Conservation (phyloP, 2,329 filamentous ascomycete species). For the Stagonosporopsis chrysanthemi region DNA sequence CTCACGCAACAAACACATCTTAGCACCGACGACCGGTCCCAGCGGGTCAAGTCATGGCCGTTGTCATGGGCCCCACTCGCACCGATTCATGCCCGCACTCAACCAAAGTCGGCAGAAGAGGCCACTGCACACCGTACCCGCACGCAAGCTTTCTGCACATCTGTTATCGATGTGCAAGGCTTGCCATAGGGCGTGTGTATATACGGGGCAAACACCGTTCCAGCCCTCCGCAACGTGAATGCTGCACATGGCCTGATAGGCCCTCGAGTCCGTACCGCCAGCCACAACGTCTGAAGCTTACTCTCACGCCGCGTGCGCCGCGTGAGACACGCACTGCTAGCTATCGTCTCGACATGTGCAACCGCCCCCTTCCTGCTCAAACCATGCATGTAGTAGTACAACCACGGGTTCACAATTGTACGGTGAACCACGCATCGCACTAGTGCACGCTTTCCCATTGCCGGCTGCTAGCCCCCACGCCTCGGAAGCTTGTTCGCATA, state of each 20-base stretch:
- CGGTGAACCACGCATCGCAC: constrained; percentile 17
- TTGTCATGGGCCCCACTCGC: constrained; percentile 16
- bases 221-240: constrained; percentile 12
- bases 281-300: constrained; percentile 5
- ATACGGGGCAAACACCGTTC: neutral
- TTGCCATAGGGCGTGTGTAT: constrained; percentile 6
- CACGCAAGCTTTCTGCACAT: constrained; percentile 6
- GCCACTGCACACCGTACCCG: constrained; percentile 2
- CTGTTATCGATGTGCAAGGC: constrained; percentile 8
- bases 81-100: constrained; percentile 18
- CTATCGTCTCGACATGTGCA: neutral
- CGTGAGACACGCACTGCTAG: neutral
- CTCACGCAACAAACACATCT: constrained; percentile 2
- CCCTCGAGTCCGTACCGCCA: neutral
- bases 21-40: constrained; percentile 8
- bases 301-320: neutral
- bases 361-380: neutral
- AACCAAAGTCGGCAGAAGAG: constrained; percentile 6
- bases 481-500: constrained; percentile 1
- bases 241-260: constrained; percentile 8
- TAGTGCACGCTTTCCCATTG: constrained; percentile 17
- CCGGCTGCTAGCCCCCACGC: constrained; percentile 4
- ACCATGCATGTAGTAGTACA: neutral
- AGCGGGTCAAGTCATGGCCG: neutral
- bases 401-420: constrained; percentile 7